Evolutionary conservation across 2,329 filamentous ascomycete species (phyloP), one percentile per base, ranked within the genome.

Genomic region (Pseudopithomyces maydicus): DNA sequence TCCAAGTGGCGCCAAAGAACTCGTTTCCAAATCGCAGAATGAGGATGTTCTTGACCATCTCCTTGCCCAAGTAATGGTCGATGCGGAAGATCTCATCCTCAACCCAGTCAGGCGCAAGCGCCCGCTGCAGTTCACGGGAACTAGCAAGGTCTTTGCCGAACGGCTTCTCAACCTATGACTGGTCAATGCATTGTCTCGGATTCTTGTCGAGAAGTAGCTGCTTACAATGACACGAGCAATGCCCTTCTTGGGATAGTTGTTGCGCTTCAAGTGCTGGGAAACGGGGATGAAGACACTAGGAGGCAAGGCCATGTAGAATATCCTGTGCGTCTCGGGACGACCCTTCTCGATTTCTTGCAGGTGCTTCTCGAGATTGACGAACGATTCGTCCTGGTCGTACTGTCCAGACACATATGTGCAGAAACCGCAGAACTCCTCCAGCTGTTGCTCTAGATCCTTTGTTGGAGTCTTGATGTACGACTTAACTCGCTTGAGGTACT

Each of bases 31-130:
- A 99, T 75, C 96, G 88, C 66, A 99, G 86, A 69, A 99, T 97
- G 66, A 99, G 85, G 68, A 99, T 96, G 81, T 99, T 99, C 88
- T 99, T 99, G 72, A 99, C 95, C 95, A 99, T 99, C 81, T 99
- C 95, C 85, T 99, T 99, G 72, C 96, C 96, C 46, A 99, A 87
- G 79, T 99, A 99, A 82, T 99, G 95, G 78, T 99, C 95, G 73
- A 99, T 99, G 74, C 95, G 92, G 88, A 96, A 99, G 67, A 99
- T 89, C 81, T 99, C 95, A 52, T 98, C 94, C 80, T 99, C 96
- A 74, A 91, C 95, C 96, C 95, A 99, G 81, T 99, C 92, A 42
- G 95, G 95, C 75, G 94, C 91, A 62, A 99, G 87, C 7, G 95
- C 96, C 78, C 91, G 92, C 76, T 98, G 94, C 59, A 99, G 86